Evolutionary conservation across 1,284 basidiomycete genomes (phyloP), one percentile per base, ranked within the genome.

Genomic region (Ustilago sp.): DNA sequence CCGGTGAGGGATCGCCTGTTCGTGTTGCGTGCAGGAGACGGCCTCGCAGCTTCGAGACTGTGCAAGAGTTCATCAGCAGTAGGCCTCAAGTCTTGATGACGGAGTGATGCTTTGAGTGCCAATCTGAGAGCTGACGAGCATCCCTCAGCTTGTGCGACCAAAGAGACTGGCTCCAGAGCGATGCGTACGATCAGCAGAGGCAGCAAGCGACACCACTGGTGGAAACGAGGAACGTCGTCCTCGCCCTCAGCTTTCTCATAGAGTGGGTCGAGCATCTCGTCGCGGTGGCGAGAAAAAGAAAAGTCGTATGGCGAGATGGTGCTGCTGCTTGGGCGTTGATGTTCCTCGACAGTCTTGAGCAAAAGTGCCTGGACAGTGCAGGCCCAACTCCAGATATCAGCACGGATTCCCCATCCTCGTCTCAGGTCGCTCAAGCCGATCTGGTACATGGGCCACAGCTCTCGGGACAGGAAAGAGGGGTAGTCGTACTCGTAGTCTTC

Each of bases 381-480:
- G n/a, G 71, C 77, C 81, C 81, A 82, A 38, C 77, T 80, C 81
- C 81, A 82, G 34, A 82, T 70, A 48, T 82, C 81, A 34, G 77
- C 72, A 31, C 77, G 76, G 51, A 79, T 76, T 11, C 81, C 81
- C 81, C 81, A 82, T 0, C 81, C 81, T 13, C 77, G 47, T 38
- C 66, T 63, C 31, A 81, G 71, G 56, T 82, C 81, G 51, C 68
- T 69, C 51, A 76, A 55, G 19, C 65, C 74, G 28, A 76, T 61
- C 45, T 74, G 68, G 23, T 76, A 74, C 60, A 68, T 60, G 4
- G 62, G 50, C 52, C 65, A 63, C 31, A 67, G 63, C 19, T 74
- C 59, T 13, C 55, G 55, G 1, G 64, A 48, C 2, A 77, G 59
- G 23, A 80, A 64, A 23, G 57, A 56, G 12, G 55, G 48, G 41